Evolutionary conservation across 2,329 filamentous ascomycete species (phyloP).

Genomic region (Aspergillus sp.): DNA sequence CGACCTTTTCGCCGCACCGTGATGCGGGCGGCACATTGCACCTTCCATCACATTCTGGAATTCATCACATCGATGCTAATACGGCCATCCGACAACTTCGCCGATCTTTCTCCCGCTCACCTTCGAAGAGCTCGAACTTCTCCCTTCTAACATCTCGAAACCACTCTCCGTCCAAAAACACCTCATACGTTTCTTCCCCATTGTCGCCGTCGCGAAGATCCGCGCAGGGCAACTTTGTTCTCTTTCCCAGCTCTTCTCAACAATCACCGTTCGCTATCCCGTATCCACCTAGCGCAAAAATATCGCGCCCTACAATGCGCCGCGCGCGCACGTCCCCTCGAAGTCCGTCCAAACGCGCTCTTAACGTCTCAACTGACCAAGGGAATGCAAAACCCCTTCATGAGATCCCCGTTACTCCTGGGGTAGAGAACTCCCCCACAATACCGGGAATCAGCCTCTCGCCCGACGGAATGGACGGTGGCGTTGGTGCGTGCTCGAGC

Average conservation of each 20-base stretch:
- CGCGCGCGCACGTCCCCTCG: conserved; percentile 68
- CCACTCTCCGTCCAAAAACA: conserved; percentile 52
- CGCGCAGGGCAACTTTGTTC: conserved; percentile 54
- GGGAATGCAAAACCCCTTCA: conserved; percentile 64
- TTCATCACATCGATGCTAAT: conserved; percentile 78
- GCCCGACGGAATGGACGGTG: conserved; percentile 21
- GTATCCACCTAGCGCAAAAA: conserved; percentile 65
- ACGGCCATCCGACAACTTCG: conserved; percentile 79
- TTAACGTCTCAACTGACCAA: conserved; percentile 68
- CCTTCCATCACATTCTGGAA: conserved; percentile 80
- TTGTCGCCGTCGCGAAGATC: conserved; percentile 60
- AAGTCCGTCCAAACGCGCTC: conserved; percentile 76
- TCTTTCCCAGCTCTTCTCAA: conserved; percentile 44
- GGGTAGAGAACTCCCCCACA: conserved; percentile 47
- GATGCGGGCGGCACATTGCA: conserved; percentile 74
- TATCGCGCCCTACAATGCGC: conserved; percentile 49
- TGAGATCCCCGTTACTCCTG: conserved; percentile 46
- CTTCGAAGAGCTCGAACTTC: conserved; percentile 75
- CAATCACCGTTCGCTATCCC: conserved; percentile 62
- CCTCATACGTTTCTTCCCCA: conserved; percentile 51
- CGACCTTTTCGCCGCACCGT: conserved; percentile 50
- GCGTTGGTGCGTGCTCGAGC: conserved; percentile 32
- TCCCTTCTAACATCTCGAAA: conserved; percentile 57
- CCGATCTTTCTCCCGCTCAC: conserved; percentile 88
- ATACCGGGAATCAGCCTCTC: conserved; percentile 29